Evolutionary conservation across 257 asterid species (phyloP).

Genomic region (Jasminum sambac): DNA sequence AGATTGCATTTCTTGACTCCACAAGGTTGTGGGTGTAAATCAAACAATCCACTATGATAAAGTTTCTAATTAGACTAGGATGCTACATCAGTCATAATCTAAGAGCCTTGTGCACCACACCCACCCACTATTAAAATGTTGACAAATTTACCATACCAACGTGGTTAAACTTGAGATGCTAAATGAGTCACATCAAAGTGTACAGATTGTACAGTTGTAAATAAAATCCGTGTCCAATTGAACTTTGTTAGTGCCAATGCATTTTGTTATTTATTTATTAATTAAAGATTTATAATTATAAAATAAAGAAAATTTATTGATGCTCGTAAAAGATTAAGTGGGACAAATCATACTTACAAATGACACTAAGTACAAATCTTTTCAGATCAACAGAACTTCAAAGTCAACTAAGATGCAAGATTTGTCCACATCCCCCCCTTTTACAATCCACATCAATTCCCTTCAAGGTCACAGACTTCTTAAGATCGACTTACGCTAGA

Average conservation of each 20-base stretch:
- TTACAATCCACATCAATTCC: neutral
- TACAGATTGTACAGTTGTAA: neutral
- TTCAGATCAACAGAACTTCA: neutral
- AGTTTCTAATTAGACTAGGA: neutral
- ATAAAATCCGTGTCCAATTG: neutral
- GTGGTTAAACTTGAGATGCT: neutral
- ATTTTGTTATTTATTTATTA: too few species aligned
- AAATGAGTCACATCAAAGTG: neutral
- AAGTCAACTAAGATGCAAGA: neutral
- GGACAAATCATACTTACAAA: neutral
- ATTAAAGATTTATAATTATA: too few species aligned
- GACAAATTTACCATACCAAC: neutral
- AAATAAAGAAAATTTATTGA: too few species aligned
- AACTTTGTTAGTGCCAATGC: neutral
- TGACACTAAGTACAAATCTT: neutral
- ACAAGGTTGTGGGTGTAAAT: neutral
- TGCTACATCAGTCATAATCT: neutral
- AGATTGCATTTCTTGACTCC: too few species aligned
- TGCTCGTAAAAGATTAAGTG: neutral
- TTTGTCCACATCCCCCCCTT: conserved; percentile 14
- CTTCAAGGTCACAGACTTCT: neutral
- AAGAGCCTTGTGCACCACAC: neutral
- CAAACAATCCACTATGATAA: neutral
- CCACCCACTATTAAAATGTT: neutral
- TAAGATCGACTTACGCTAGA: conserved; percentile 6